Conservation (phyloP, 106 monocot species). For the Alisma plantagoaquatica region DNA sequence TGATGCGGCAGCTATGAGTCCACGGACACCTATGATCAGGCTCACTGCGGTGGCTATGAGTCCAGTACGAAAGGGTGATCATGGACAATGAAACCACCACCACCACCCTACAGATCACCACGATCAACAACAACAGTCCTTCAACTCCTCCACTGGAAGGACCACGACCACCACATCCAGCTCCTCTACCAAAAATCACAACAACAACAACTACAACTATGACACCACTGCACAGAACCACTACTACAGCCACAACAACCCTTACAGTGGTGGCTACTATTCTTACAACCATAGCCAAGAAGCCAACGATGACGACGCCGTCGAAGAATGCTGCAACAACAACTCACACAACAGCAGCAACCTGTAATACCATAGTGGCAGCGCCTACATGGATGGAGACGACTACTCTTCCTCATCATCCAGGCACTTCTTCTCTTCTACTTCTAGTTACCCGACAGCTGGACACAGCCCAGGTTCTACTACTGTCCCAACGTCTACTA, state of each 20-base stretch:
- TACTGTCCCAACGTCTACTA: background rate
- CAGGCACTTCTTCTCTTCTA: constrained; percentile 13
- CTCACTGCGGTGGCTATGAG: too few species aligned
- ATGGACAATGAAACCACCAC: too few species aligned
- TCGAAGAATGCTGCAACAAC: constrained; percentile 50
- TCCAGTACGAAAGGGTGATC: too few species aligned
- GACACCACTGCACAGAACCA: too few species aligned
- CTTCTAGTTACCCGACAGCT: background rate
- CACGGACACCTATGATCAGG: too few species aligned
- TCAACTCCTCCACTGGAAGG: constrained; percentile 32
- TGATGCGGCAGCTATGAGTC: too few species aligned
- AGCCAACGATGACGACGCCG: constrained; percentile 4
- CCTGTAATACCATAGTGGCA: background rate
- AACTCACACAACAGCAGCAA: constrained; percentile 14
- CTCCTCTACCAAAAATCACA: too few species aligned
- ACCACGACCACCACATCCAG: constrained; percentile 27
- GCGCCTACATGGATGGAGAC: constrained; percentile 69
- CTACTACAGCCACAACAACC: too few species aligned
- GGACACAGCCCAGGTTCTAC: constrained; percentile 9
- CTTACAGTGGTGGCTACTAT: background rate
- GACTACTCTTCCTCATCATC: constrained; percentile 44
- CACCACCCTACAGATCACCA: constrained; percentile 3
- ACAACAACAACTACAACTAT: too few species aligned
- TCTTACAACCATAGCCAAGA: background rate
- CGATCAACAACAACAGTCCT: constrained; percentile 37